phyloP scores from a whole-genome alignment of 495 filamentous ascomycete genomes.

The Penicillium silybi region DNA sequence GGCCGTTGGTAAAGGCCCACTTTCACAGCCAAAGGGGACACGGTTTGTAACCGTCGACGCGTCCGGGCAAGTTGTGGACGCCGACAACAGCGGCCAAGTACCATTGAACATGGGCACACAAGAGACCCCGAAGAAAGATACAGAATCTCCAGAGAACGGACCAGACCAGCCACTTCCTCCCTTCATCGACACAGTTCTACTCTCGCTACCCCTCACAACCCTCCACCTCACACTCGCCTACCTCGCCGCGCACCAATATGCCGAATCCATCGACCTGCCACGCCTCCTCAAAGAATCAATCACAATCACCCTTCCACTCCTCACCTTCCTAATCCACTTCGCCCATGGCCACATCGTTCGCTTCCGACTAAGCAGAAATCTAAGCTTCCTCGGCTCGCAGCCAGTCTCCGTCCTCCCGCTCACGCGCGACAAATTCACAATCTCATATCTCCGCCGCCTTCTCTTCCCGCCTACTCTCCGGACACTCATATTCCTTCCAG shows the following conservation, averaged over 20 bases:
- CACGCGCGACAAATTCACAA: slow-evolving; percentile 25
- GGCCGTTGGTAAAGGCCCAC: slow-evolving; percentile 1
- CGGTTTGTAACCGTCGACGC: slow-evolving; percentile 38
- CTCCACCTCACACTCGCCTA: slow-evolving; percentile 86
- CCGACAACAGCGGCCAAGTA: slow-evolving; percentile 18
- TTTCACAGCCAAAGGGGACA: slow-evolving; percentile 19
- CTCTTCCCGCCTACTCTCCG: slow-evolving; percentile 32
- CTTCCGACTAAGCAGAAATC: slow-evolving; percentile 14
- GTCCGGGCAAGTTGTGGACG: slow-evolving; percentile 31
- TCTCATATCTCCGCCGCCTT: slow-evolving; percentile 31
- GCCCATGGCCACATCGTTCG: slow-evolving; percentile 44
- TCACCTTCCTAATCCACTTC: slow-evolving; percentile 43
- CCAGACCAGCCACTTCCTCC: slow-evolving; percentile 31
- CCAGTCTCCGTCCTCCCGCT: slow-evolving; percentile 27
- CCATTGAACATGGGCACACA: slow-evolving; percentile 1
- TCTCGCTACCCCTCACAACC: slow-evolving; percentile 66
- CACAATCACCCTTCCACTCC: slow-evolving; percentile 35
- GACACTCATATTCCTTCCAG: slow-evolving; percentile 38
- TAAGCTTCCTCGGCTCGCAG: slow-evolving; percentile 10
- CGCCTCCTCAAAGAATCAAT: slow-evolving; percentile 47
- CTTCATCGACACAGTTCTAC: slow-evolving; percentile 45
- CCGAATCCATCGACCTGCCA: slow-evolving; percentile 58
- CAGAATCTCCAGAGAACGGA: slow-evolving; percentile 9
- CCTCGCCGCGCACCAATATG: slow-evolving; percentile 88
- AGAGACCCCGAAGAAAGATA: slow-evolving; percentile 1